phyloP scores from a whole-genome alignment of 192 early-diverging fungal species.

The Backusella parvicylindrica region DNA sequence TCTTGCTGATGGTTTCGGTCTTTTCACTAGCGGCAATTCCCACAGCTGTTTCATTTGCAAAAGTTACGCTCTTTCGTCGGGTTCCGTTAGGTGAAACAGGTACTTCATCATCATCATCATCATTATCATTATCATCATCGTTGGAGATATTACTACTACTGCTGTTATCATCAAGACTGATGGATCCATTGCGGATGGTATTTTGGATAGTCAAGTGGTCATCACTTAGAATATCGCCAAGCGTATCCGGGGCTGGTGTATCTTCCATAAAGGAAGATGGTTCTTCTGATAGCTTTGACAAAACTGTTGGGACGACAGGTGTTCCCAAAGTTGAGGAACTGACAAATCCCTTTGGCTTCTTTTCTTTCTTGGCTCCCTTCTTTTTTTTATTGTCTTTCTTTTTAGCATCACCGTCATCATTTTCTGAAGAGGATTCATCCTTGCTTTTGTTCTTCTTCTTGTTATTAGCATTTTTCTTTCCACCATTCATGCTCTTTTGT shows the following conservation, averaged over 20 bases:
- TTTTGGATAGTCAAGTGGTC: constrained; percentile 3
- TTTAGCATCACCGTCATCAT: background rate
- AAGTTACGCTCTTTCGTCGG: background rate
- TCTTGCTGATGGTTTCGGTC: background rate
- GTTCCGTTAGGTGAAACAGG: background rate
- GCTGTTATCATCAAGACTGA: background rate
- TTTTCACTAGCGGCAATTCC: background rate
- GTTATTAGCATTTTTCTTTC: background rate
- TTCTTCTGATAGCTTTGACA: background rate
- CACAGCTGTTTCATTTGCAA: constrained; percentile 1
- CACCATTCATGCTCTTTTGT: background rate
- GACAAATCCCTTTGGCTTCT: background rate
- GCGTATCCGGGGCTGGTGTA: background rate
- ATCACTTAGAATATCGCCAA: background rate
- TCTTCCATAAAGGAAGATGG: background rate
- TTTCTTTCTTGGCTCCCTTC: background rate
- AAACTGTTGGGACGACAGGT: constrained; percentile 7
- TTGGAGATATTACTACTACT: background rate
- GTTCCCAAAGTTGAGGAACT: constrained; percentile 4
- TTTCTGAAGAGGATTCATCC: background rate
- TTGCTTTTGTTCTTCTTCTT: background rate
- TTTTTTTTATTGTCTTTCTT: background rate
- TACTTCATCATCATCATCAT: background rate
- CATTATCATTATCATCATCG: background rate
- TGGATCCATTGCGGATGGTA: constrained; percentile 12